Evolutionary conservation across 768 basidiomycete species (phyloP), one percentile per base, ranked within the genome.

Genomic region (Dendrothele bispora): DNA sequence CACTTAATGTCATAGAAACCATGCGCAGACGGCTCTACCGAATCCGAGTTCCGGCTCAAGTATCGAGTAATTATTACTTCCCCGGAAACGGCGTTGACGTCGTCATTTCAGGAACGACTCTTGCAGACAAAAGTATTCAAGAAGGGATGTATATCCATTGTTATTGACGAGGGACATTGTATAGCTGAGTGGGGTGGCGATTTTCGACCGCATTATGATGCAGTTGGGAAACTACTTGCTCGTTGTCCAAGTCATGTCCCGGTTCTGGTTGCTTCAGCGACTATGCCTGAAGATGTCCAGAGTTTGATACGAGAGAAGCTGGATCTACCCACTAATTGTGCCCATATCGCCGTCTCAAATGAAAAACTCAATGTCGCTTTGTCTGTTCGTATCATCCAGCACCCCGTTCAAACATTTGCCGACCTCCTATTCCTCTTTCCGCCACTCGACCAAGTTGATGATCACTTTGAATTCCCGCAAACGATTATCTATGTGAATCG

Each of bases 141-240:
- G 12, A 28, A 46, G 1, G 51, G 46, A 18, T 14, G 46, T 25
- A 50, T 48, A n/a, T 39, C 15, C 18, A 27, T 58, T 1, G 39
- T 55, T 3, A 32, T 62, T 4, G 55, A 62, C 22, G 54, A 62
- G 25, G 55, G 34, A 1, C 61, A 62, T 34, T 58, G 58, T 21
- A 30, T 60, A 12, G 50, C 27, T 5, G 30, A 53, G n/a, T 58
- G 61, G 57, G 59, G 51, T 26, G 14, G 29, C 34, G 7, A 42
- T 22, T 49, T 53, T 25, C 48, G 42, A 2, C 42, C 42, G 1
- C 42, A 45, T 3, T 53, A 49, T 21, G 17, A 15, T 7, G 12
- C 20, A 5, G n/a, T 49, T 11, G 4, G 6, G n/a, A 7, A 24
- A 10, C 40, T 53, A 7, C 30, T 15, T 7, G 40, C 4, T 3